A percentile compares a stretch with the other conserved stretches of the same genome.
Conservation (phyloP, 1,284 basidiomycete genomes). For the Cystobasidiaceae sp. region DNA sequence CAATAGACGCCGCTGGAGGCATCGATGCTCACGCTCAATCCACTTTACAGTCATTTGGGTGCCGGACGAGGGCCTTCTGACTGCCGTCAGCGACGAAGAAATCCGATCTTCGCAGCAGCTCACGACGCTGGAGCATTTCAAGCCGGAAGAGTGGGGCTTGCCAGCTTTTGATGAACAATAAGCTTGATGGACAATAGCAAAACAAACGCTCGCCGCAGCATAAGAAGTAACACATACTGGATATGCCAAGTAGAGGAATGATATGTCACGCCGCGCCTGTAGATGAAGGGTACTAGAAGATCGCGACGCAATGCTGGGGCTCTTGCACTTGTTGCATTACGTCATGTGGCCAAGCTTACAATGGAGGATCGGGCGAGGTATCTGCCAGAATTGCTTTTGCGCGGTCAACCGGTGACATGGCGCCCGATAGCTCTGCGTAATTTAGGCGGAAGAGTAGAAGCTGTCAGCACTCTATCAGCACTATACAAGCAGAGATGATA, state of each 20-base stretch:
- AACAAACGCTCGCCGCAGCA: no score
- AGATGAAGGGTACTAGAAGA: neutral
- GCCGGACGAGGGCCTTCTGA: slow-evolving; percentile 36
- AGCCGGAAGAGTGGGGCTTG: slow-evolving; percentile 37
- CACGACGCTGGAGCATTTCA: slow-evolving; percentile 30
- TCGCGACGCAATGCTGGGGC: no score
- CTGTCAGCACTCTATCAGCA: no score
- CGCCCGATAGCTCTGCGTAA: no score
- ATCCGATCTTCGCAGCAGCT: slow-evolving; percentile 30
- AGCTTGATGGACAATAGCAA: neutral
- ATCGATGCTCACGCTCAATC: neutral
- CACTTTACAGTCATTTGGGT: slow-evolving; percentile 37
- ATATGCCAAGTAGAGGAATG: neutral
- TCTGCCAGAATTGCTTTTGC: no score
- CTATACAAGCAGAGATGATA: no score
- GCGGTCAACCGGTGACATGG: no score
- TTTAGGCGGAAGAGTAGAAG: no score
- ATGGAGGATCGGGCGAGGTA: no score
- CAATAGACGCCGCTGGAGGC: neutral
- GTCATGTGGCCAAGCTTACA: no score
- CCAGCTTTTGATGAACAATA: slow-evolving; percentile 33
- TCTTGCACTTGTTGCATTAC: no score
- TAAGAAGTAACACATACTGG: neutral
- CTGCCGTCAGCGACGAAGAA: slow-evolving; percentile 30
- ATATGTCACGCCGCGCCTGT: neutral